Percentiles rank a stretch among this genome's conserved stretches.
Conservation (phyloP, 345 rosid genomes). For the Lepidium aucheri region DNA sequence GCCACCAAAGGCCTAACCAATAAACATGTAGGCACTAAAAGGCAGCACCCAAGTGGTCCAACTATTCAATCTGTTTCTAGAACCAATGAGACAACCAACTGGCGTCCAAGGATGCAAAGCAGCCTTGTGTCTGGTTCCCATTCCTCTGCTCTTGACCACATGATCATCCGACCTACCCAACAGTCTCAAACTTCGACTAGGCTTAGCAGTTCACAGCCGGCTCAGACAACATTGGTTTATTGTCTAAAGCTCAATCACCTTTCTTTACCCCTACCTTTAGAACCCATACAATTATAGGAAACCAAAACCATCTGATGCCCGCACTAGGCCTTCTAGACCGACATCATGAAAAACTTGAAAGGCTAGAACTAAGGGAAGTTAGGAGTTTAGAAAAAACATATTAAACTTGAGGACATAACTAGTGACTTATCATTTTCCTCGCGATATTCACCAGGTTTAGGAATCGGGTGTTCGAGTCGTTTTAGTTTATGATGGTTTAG, state of each 20-base stretch:
- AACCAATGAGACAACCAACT: constrained; percentile 29
- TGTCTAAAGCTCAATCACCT: constrained; percentile 7
- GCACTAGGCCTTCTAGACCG: constrained; percentile 7
- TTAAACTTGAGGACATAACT: not conserved
- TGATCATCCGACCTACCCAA: constrained; percentile 64
- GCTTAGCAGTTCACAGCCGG: constrained; percentile 21
- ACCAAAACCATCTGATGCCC: not conserved
- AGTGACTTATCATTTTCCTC: not conserved
- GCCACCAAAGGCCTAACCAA: constrained; percentile 27
- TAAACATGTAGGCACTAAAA: constrained; percentile 20
- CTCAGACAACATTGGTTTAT: constrained; percentile 9
- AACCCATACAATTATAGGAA: not conserved
- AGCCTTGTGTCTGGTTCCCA: constrained; percentile 47
- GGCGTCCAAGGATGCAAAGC: constrained; percentile 89
- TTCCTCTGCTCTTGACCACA: constrained; percentile 37
- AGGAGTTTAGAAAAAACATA: not conserved
- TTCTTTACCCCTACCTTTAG: not conserved
- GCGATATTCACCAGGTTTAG: not conserved
- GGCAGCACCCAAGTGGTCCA: constrained; percentile 18
- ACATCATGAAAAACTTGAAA: constrained; percentile 11
- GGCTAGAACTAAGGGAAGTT: not conserved
- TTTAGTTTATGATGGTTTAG: not conserved
- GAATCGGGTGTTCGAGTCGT: not conserved
- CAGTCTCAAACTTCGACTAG: constrained; percentile 28
- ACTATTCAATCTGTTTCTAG: constrained; percentile 29